phyloP scores from a whole-genome alignment of 148 eudicot species.

The Cornus controversa region DNA sequence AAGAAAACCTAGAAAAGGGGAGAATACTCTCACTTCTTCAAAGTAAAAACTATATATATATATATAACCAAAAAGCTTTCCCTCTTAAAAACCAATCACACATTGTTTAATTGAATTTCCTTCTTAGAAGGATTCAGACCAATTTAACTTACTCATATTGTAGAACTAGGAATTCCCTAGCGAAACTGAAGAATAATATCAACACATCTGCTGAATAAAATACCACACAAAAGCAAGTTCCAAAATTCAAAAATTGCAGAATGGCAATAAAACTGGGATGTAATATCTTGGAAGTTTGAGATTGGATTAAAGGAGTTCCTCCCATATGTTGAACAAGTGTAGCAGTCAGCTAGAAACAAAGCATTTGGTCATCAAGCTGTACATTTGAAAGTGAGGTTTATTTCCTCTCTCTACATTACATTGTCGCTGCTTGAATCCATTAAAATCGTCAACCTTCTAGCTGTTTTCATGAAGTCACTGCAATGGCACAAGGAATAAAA shows the following conservation, averaged over 20 bases:
- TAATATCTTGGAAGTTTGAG: not conserved
- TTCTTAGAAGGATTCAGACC: slow-evolving; percentile 2
- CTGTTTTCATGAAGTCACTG: slow-evolving; percentile 74
- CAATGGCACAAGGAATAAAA: slow-evolving; percentile 12
- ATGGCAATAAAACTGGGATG: not conserved
- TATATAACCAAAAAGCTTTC: not conserved
- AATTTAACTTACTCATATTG: not conserved
- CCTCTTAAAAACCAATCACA: not conserved
- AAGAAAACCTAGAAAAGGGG: not conserved
- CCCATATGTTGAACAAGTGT: slow-evolving; percentile 1
- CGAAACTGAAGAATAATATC: slow-evolving; percentile 2
- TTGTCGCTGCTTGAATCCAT: slow-evolving; percentile 61
- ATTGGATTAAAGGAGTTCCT: slow-evolving; percentile 17
- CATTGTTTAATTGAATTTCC: slow-evolving; percentile 3
- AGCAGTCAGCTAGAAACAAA: not conserved
- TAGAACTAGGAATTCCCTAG: not conserved
- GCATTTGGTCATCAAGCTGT: slow-evolving; percentile 36
- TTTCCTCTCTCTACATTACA: slow-evolving; percentile 33
- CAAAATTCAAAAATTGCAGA: not conserved
- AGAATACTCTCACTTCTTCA: not conserved
- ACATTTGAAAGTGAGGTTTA: slow-evolving; percentile 31
- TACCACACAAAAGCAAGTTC: not conserved
- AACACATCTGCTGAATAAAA: not conserved
- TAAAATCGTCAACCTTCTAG: slow-evolving; percentile 68
- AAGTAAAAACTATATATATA: slow-evolving; percentile 7